Conservation (phyloP, 1,284 basidiomycete species). For the Ustilago xerochloae region DNA sequence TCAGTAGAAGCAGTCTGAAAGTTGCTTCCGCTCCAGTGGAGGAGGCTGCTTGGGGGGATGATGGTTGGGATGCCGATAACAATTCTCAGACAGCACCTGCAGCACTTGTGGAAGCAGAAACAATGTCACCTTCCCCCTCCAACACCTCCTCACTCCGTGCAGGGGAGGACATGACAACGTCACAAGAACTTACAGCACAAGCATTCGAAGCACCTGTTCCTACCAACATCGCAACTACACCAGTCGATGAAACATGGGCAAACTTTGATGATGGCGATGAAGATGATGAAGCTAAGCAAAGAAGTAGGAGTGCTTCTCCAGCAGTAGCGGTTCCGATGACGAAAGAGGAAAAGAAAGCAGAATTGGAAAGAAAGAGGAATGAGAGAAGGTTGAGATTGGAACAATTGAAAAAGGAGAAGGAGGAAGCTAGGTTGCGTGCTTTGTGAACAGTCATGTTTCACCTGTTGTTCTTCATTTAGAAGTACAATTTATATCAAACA, state of each 20-base stretch:
- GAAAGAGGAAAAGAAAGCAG: conserved; percentile 59
- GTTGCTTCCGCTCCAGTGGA: conserved; percentile 28
- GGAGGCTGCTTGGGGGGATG: conserved; percentile 38
- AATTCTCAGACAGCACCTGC: neutral
- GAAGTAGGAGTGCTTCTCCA: conserved; percentile 6
- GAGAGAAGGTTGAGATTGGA: conserved; percentile 49
- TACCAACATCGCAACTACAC: conserved; percentile 1
- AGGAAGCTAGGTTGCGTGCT: conserved; percentile 34
- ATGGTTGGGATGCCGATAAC: conserved; percentile 32
- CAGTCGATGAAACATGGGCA: conserved; percentile 28
- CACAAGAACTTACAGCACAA: conserved; percentile 39
- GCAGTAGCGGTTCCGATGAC: conserved; percentile 29
- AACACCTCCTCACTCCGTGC: too few species aligned
- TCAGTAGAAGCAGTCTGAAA: conserved; percentile 39
- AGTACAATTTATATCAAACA: too few species aligned
- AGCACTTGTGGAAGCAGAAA: neutral
- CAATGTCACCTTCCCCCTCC: too few species aligned
- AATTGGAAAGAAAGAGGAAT: conserved; percentile 55
- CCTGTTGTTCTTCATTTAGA: too few species aligned
- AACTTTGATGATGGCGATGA: conserved; percentile 37
- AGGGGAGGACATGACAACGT: conserved; percentile 1
- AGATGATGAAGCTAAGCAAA: conserved; percentile 6
- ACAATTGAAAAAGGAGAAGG: conserved; percentile 53
- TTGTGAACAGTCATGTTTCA: too few species aligned
- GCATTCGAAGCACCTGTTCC: conserved; percentile 31